These are phyloP conservation scores for Heliamphora exappendiculata DNA, from an alignment of 148 eudicot species.

Conservation along the genomic window DNA sequence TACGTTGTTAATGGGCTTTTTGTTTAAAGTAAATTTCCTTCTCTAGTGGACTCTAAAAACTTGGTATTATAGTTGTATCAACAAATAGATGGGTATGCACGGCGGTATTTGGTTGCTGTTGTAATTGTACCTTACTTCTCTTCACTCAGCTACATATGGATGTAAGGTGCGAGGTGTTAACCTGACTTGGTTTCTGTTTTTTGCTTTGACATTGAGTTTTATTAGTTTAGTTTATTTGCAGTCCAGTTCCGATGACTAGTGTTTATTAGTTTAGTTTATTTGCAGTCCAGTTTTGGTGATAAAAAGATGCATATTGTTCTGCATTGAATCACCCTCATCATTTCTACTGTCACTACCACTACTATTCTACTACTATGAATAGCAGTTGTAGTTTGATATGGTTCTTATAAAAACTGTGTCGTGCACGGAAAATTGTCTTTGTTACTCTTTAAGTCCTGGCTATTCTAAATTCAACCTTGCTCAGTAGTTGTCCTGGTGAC, in stretches of 20 bases:
- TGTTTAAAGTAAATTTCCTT: background rate
- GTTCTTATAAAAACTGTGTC: conserved; percentile 1
- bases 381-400: background rate
- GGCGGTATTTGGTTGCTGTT: background rate
- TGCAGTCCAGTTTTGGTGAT: background rate
- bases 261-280: background rate
- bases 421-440: background rate
- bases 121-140: background rate
- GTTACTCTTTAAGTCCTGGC: background rate
- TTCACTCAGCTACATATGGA: background rate
- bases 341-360: background rate
- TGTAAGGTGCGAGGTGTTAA: background rate
- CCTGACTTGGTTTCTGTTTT: background rate
- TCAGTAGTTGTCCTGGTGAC: too few relatives aligned
- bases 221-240: background rate
- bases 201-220: background rate
- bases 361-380: background rate
- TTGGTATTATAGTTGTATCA: background rate
- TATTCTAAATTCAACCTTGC: background rate
- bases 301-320: background rate
- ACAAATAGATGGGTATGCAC: background rate
- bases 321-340: background rate
- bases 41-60: background rate
- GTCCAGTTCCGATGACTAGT: background rate
- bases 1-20: background rate